Base-by-base conservation (phyloP, 768 basidiomycete genomes). In the Rickenella mellea region DNA sequence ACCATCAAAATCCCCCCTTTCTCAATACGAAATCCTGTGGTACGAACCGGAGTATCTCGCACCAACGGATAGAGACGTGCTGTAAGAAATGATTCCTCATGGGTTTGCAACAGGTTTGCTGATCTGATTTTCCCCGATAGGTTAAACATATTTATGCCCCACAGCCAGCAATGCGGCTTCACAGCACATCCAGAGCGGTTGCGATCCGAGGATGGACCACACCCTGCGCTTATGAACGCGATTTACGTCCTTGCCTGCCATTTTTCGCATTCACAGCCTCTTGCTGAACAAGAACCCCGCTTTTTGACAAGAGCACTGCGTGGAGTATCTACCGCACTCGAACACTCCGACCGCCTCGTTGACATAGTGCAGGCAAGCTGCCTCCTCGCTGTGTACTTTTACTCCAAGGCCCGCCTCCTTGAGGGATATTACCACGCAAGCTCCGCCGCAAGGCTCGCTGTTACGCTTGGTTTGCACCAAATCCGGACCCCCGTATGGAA, bases 381-480 rank as follows among this genome's bases (percentile, higher is more conserved):
- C 28, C 66, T 82, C 22, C 67, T 82, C 39, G 72, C 76, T 2
- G 62, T 73, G 25, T 80, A 79, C 54, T 72, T 75, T 51, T 80
- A 73, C 55, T 66, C 68, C 56, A 74, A 76, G 43, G 68, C 67
- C 38, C 68, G 76, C 9, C 56, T 65, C 21, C 65, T 77, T 25
- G 78, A 82, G 51, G 79, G 74, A 3, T 78, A 77, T 55, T 69
- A 73, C 26, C 76, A 80, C 47, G 68, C 77, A 2, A 76, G 71
- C 46, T 70, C 72, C 12, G 75, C 77, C 5, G 71, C 76, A 29
- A 68, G 76, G n/a, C 65, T 80, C 17, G 74, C 77, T n/a, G 63
- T 75, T 15, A 73, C 70, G 9, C 66, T 76, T n/a, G 74, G 74
- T 21, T 58, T 80, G 11, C 74, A 79, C 54, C 75, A 75, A 49